Conservation (phyloP, 768 basidiomycete genomes). For the Lentinula sp. region DNA sequence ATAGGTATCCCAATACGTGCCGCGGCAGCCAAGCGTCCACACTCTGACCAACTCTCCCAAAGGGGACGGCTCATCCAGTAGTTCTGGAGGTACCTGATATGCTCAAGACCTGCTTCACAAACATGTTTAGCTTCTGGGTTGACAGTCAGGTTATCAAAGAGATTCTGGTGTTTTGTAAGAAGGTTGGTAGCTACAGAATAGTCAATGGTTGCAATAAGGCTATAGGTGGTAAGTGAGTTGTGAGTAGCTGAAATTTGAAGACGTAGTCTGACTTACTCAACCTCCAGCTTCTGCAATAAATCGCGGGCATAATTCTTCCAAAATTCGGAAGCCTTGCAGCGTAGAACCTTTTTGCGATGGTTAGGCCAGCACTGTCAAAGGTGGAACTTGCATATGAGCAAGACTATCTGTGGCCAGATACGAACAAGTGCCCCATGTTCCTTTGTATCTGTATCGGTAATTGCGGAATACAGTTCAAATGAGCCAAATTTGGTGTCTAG, state of each 20-base stretch:
- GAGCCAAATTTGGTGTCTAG: slow-evolving; percentile 7
- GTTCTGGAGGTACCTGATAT: slow-evolving; percentile 16
- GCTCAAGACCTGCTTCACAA: slow-evolving; percentile 9
- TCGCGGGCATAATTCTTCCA: background rate
- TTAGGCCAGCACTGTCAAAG: slow-evolving; percentile 31
- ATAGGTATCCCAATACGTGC: slow-evolving; percentile 4
- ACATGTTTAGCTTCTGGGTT: background rate
- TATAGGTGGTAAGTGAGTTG: background rate
- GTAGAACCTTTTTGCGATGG: slow-evolving; percentile 10
- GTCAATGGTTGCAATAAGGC: background rate
- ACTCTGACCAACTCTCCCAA: slow-evolving; percentile 27
- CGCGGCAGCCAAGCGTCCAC: slow-evolving; percentile 20
- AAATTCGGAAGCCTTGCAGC: background rate
- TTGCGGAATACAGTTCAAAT: slow-evolving; percentile 18
- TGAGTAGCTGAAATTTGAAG: slow-evolving; percentile 14
- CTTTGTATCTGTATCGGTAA: slow-evolving; percentile 11
- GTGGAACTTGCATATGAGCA: slow-evolving; percentile 32
- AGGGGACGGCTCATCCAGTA: slow-evolving; percentile 20
- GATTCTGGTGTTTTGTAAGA: too few species aligned
- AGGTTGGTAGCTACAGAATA: too few species aligned
- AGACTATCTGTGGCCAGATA: slow-evolving; percentile 21
- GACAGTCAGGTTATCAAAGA: background rate
- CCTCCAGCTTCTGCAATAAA: background rate
- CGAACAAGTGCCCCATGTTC: slow-evolving; percentile 18
- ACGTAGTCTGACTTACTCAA: background rate